Evolutionary conservation across 2,329 filamentous ascomycete species (phyloP).

Genomic region (Nannizzia gypsea): DNA sequence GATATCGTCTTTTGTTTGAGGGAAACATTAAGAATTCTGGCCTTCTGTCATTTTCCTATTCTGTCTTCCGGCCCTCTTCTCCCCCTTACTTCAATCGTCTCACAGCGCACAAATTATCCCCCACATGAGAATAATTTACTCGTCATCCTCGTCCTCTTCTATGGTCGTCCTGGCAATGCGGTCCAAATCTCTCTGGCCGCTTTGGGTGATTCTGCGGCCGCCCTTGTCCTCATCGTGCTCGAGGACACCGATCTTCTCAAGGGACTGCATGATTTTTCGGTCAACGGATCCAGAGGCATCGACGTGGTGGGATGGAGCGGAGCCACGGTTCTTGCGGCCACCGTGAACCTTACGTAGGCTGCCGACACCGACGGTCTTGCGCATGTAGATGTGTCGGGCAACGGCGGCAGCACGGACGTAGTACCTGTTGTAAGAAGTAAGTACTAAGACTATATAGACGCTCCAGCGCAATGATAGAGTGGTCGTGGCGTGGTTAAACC

Average conservation of each 20-base stretch:
- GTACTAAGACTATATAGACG: not conserved
- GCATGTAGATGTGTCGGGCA: conserved; percentile 96
- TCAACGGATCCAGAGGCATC: conserved; percentile 91
- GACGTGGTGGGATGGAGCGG: conserved; percentile 83
- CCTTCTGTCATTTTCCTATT: not conserved
- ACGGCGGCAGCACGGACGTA: conserved; percentile 83
- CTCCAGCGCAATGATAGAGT: not conserved
- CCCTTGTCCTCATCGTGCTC: conserved; percentile 98
- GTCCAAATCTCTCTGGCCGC: conserved; percentile 98
- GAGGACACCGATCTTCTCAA: conserved; percentile 98
- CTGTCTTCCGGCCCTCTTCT: not conserved
- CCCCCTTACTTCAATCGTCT: conserved; percentile 1
- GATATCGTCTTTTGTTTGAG: not conserved
- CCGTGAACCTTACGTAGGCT: conserved; percentile 95
- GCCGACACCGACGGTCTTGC: conserved; percentile 98
- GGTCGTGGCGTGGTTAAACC: not conserved
- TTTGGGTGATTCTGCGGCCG: conserved; percentile 94
- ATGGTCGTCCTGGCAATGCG: conserved; percentile 69
- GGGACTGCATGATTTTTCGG: conserved; percentile 91
- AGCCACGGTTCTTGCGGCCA: conserved; percentile 92
- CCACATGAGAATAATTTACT: conserved; percentile 9
- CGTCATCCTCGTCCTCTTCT: conserved; percentile 34
- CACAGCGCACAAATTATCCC: not conserved
- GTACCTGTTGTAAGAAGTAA: conserved; percentile 37
- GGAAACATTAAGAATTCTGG: not conserved